phyloP scores from a whole-genome alignment of 129 eudicot species.

The Mikania micrantha region DNA sequence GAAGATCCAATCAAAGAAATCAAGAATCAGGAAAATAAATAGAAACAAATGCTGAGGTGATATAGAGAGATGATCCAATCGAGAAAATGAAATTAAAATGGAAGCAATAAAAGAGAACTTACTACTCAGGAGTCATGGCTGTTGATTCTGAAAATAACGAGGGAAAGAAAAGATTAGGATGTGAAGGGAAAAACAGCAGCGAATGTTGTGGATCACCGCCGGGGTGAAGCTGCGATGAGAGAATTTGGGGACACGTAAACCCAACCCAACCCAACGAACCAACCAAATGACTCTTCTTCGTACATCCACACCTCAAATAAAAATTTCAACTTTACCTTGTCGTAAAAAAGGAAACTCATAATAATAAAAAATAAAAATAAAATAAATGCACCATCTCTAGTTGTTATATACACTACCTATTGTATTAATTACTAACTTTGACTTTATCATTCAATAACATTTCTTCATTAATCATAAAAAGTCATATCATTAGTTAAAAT shows the following conservation, averaged over 20 bases:
- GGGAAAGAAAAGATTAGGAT: neutral
- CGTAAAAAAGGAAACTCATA: too few species aligned
- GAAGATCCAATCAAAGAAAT: slow-evolving; percentile 2
- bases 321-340: too few species aligned
- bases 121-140: slow-evolving; percentile 36
- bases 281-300: slow-evolving; percentile 24
- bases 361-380: too few species aligned
- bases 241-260: slow-evolving; percentile 29
- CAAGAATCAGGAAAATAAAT: neutral
- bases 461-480: too few species aligned
- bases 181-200: slow-evolving; percentile 5
- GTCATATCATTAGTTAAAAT: too few species aligned
- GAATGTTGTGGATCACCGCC: slow-evolving; percentile 34
- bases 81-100: neutral
- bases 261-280: neutral
- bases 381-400: too few species aligned
- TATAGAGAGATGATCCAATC: slow-evolving; percentile 1
- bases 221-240: slow-evolving; percentile 9
- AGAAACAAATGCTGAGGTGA: neutral
- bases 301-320: too few species aligned
- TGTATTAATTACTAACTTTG: too few species aligned
- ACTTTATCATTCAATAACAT: too few species aligned
- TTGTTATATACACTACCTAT: too few species aligned
- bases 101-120: slow-evolving; percentile 4
- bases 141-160: slow-evolving; percentile 4